Evolutionary conservation across 306 rosid genomes (phyloP).

Genomic region (Pueraria montana): DNA sequence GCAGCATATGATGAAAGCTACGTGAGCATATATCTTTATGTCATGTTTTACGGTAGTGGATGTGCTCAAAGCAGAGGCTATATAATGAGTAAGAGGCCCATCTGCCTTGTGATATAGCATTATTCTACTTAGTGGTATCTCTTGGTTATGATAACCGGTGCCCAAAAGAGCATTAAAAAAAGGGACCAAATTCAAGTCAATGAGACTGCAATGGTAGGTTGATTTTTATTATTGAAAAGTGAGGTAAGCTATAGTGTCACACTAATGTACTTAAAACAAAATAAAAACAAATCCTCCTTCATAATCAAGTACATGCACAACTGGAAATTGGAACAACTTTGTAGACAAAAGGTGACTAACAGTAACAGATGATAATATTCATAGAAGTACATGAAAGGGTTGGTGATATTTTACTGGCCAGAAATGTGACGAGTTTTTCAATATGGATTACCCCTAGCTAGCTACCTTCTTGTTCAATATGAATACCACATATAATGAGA

Average conservation of each 20-base stretch:
- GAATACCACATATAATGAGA: too few relatives aligned
- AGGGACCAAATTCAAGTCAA: slow-evolving; percentile 45
- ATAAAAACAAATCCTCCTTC: background rate
- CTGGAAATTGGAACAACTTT: background rate
- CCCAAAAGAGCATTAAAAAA: slow-evolving; percentile 37
- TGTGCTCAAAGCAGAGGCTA: slow-evolving; percentile 40
- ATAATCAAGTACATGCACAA: background rate
- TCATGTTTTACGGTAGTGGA: slow-evolving; percentile 45
- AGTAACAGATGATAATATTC: slow-evolving; percentile 2
- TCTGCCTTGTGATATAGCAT: slow-evolving; percentile 29
- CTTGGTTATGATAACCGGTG: slow-evolving; percentile 48
- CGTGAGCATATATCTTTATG: slow-evolving; percentile 18
- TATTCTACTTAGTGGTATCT: slow-evolving; percentile 43
- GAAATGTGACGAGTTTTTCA: background rate
- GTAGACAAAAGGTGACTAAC: background rate
- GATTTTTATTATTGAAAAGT: slow-evolving; percentile 3
- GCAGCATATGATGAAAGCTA: slow-evolving; percentile 52
- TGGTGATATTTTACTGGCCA: background rate
- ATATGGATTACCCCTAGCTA: background rate
- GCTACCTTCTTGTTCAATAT: background rate
- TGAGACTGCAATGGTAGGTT: slow-evolving; percentile 18
- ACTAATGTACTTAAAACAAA: background rate
- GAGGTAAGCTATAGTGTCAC: slow-evolving; percentile 21
- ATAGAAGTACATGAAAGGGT: background rate
- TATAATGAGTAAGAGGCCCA: slow-evolving; percentile 51